Conservation (phyloP, 2,329 filamentous ascomycete species). For the Diaporthe destruens region DNA sequence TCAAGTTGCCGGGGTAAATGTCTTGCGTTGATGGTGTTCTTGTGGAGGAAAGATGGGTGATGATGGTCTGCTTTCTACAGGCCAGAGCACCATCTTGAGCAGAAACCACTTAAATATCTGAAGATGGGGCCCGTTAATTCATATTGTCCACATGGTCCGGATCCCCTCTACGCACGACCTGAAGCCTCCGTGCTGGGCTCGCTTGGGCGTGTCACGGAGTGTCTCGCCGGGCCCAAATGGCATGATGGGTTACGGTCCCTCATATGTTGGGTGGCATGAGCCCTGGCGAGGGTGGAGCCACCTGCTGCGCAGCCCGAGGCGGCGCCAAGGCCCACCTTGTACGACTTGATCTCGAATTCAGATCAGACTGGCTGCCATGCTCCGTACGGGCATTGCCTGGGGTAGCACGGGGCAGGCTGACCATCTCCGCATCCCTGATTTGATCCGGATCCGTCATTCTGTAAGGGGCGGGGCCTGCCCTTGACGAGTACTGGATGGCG, state of each 20-base stretch:
- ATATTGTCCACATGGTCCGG: neutral
- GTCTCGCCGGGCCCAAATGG: constrained; percentile 34
- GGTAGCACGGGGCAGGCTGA: constrained; percentile 31
- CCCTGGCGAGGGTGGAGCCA: constrained; percentile 38
- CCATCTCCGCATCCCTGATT: constrained; percentile 38
- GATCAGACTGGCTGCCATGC: neutral
- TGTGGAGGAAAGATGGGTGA: constrained; percentile 30
- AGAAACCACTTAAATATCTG: constrained; percentile 40
- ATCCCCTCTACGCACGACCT: neutral
- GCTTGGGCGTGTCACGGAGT: constrained; percentile 21
- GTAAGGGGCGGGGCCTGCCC: constrained; percentile 21
- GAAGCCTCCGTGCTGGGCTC: neutral
- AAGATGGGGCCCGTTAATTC: constrained; percentile 1
- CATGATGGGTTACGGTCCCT: constrained; percentile 34
- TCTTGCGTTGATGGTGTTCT: neutral
- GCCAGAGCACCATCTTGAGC: constrained; percentile 29
- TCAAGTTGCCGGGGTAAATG: neutral
- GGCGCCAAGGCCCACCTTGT: constrained; percentile 30
- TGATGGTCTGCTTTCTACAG: constrained; percentile 38
- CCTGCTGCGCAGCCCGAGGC: constrained; percentile 11
- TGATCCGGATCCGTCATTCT: constrained; percentile 16
- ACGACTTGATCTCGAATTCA: constrained; percentile 24
- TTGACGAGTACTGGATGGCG: constrained; percentile 28
- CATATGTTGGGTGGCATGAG: constrained; percentile 40
- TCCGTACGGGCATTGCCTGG: neutral